phyloP scores from a whole-genome alignment of 768 basidiomycete genomes.

The Leccinum truebloodii region DNA sequence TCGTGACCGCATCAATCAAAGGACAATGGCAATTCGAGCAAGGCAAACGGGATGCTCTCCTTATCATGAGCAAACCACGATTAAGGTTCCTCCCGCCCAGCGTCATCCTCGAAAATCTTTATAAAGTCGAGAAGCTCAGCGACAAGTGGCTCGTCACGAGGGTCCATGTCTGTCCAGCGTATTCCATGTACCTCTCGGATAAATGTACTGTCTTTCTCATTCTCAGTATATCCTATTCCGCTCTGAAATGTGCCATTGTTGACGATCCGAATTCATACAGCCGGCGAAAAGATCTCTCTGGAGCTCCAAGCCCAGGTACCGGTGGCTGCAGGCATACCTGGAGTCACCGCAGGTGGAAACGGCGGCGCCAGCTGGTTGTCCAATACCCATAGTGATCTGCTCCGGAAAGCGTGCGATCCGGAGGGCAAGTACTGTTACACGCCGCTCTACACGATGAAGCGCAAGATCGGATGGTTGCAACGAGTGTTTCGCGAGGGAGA shows the following conservation, averaged over 20 bases:
- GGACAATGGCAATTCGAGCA: constrained; percentile 37
- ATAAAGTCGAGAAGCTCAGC: constrained; percentile 23
- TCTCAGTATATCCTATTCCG: not conserved
- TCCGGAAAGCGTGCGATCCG: constrained; percentile 27
- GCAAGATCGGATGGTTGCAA: not conserved
- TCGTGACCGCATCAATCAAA: constrained; percentile 34
- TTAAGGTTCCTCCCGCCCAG: constrained; percentile 19
- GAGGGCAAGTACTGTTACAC: constrained; percentile 26
- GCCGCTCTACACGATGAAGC: constrained; percentile 30
- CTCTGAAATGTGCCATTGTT: not conserved
- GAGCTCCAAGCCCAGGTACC: constrained; percentile 22
- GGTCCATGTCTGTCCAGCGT: constrained; percentile 34
- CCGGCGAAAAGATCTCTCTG: constrained; percentile 26
- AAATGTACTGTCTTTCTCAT: constrained; percentile 11
- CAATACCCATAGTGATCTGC: constrained; percentile 17
- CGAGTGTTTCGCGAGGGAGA: constrained; percentile 16
- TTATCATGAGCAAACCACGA: constrained; percentile 36
- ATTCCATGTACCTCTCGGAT: constrained; percentile 35
- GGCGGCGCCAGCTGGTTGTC: constrained; percentile 25
- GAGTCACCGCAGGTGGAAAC: constrained; percentile 13
- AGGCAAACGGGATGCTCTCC: constrained; percentile 35
- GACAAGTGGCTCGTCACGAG: constrained; percentile 37
- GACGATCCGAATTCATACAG: constrained; percentile 9
- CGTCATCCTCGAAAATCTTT: constrained; percentile 28
- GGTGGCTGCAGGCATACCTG: constrained; percentile 5